Evolutionary conservation across 208 protist genomes (phyloP), one percentile per base, ranked within the genome.

Genomic region (Leishmania martiniquensis): DNA sequence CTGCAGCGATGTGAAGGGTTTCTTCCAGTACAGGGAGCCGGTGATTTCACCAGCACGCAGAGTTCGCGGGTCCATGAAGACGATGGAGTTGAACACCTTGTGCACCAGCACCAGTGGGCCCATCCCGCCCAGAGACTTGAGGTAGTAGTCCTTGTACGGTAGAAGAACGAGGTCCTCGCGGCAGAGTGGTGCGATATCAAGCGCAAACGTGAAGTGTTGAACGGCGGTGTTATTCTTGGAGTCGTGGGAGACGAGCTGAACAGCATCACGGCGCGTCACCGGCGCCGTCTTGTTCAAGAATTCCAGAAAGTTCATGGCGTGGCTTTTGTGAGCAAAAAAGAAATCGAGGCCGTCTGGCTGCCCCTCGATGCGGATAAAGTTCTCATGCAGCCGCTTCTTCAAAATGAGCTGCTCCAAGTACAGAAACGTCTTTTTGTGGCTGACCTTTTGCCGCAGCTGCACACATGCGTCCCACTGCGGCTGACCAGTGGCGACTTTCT

Each of bases 341-440:
- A 99, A 99, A 84, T 99, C 99, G 22, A 99, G 77, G 54, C 99
- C 99, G 77, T 99, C 98, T 0, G 96, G 89, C 74, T 97, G 82
- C 72, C 96, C 90, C 72, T 99, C 90, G 75, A 99, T 98, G 77
- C 98, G 98, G 57, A 97, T 97, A 76, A 96, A 97, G 76, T 99
- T 96, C 32, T 92, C 84, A 83, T 99, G 98, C 54, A 98, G 87
- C 34, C 91, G 89, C 87, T 99, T 97, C 90, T 99, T 99, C 47
- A 99, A 80, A 75, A 99, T 99, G 34, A 99, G 77, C 91, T 99
- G 99, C 93, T 99, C 99, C 20, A 99, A 85, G 80, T 94, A 99
- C 10, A 99, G 94, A 81, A 99, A 99, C 45, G 99, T 99, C 71
- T 99, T 97, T 82, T 99, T 99, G 89, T 99, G 99, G 66, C 91